phyloP scores from a whole-genome alignment of 179 eudicot species.

The Carnegiea gigantea region DNA sequence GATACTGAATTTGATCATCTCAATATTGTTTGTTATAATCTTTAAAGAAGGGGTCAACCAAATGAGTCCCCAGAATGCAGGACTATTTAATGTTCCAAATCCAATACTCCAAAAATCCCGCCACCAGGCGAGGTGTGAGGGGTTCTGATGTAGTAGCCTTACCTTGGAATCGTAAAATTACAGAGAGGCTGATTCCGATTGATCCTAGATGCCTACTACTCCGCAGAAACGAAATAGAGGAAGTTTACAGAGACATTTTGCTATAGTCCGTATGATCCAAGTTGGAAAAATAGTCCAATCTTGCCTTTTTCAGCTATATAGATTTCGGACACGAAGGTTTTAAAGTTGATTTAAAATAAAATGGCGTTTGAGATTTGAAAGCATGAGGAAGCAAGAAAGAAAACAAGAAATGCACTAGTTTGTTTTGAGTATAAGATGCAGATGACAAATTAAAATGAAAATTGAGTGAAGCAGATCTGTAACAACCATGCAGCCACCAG shows the following conservation, averaged over 20 bases:
- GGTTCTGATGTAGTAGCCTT: too few relatives aligned
- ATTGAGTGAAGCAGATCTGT: not conserved
- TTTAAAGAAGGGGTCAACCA: not conserved
- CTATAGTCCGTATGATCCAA: too few relatives aligned
- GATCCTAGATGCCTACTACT: too few relatives aligned
- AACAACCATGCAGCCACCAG: constrained; percentile 2
- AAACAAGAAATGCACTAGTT: not conserved
- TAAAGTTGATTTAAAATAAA: not conserved
- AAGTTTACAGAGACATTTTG: too few relatives aligned
- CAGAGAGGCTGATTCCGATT: too few relatives aligned
- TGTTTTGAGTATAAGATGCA: not conserved
- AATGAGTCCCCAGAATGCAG: not conserved
- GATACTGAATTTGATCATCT: not conserved
- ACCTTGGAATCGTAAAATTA: too few relatives aligned
- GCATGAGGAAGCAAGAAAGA: not conserved
- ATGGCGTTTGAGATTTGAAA: not conserved
- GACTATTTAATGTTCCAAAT: not conserved
- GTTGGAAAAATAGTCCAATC: too few relatives aligned
- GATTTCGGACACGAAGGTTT: not conserved
- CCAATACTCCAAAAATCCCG: too few relatives aligned
- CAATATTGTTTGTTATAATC: not conserved
- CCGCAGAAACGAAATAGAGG: too few relatives aligned
- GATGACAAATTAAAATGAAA: not conserved
- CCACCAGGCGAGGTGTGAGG: too few relatives aligned
- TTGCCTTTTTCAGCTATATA: too few relatives aligned